Evolutionary conservation across 345 rosid species (phyloP).

Genomic region (Carallia brachiata): DNA sequence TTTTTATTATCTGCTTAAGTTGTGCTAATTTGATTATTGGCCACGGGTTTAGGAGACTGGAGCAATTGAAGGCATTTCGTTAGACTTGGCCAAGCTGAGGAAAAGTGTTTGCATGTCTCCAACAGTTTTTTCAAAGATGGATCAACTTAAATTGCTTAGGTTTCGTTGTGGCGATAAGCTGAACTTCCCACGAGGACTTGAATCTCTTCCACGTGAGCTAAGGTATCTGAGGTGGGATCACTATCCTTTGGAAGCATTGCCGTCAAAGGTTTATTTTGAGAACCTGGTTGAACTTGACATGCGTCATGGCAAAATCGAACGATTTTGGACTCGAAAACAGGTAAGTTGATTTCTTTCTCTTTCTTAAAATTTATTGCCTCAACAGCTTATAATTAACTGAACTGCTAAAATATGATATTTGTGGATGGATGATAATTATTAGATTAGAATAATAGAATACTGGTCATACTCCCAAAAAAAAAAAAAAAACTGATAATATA

Average conservation of each 20-base stretch:
- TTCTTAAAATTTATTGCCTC: not conserved
- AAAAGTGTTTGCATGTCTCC: not conserved
- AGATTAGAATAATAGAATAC: too few relatives aligned
- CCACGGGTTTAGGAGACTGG: not conserved
- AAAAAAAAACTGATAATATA: too few relatives aligned
- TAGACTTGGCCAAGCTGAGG: not conserved
- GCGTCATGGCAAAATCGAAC: not conserved
- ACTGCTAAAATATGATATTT: too few relatives aligned
- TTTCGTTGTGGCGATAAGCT: not conserved
- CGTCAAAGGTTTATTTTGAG: not conserved
- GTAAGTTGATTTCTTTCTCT: not conserved
- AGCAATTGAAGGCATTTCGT: slow-evolving; percentile 1
- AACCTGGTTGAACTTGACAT: slow-evolving; percentile 10
- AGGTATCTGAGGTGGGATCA: slow-evolving; percentile 5
- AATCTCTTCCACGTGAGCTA: not conserved
- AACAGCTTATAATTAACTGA: too few relatives aligned
- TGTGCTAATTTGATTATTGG: not conserved
- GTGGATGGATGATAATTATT: too few relatives aligned
- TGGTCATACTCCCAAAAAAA: too few relatives aligned
- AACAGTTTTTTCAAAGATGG: not conserved
- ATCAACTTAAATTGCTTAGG: too few relatives aligned
- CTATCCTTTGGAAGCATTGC: slow-evolving; percentile 9
- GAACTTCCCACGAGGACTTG: not conserved
- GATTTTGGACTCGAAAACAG: slow-evolving; percentile 3
- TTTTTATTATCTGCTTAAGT: too few relatives aligned